Evolutionary conservation across 2,329 filamentous ascomycete species (phyloP).

Genomic region (Monosporascus sp.): DNA sequence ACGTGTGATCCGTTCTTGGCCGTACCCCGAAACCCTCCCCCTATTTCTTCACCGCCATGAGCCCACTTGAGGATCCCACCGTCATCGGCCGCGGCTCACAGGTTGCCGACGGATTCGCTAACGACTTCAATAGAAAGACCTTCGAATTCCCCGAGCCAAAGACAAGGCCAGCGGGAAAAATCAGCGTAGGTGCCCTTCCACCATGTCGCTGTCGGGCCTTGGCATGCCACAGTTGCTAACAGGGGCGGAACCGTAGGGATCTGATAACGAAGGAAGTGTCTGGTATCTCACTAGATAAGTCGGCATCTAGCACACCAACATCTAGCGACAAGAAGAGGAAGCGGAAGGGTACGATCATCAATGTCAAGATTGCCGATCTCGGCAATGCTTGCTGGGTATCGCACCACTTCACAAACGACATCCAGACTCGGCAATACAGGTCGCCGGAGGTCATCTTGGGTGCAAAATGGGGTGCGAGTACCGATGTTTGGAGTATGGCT

Average conservation of each 20-base stretch:
- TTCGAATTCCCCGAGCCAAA: constrained; percentile 52
- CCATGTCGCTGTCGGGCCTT: background rate
- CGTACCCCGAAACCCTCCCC: background rate
- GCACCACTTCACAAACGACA: constrained; percentile 99
- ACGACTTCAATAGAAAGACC: constrained; percentile 30
- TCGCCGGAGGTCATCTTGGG: constrained; percentile 96
- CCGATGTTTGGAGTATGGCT: constrained; percentile 99
- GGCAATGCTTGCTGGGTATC: constrained; percentile 99
- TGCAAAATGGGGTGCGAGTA: constrained; percentile 98
- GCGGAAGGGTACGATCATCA: constrained; percentile 63
- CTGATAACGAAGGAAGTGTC: constrained; percentile 89
- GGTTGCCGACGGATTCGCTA: constrained; percentile 17
- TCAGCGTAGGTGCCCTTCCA: constrained; percentile 65
- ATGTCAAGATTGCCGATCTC: constrained; percentile 97
- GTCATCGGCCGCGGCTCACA: background rate
- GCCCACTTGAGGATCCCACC: background rate
- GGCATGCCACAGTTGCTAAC: constrained; percentile 5
- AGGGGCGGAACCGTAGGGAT: constrained; percentile 50
- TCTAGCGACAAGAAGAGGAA: constrained; percentile 63
- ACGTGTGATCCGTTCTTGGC: background rate
- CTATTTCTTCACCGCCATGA: background rate
- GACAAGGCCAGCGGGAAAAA: constrained; percentile 83
- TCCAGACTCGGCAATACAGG: constrained; percentile 94
- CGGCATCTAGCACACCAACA: constrained; percentile 31
- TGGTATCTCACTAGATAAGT: constrained; percentile 86